Conservation (phyloP, 1,284 basidiomycete genomes). For the Sparassis latifolia region DNA sequence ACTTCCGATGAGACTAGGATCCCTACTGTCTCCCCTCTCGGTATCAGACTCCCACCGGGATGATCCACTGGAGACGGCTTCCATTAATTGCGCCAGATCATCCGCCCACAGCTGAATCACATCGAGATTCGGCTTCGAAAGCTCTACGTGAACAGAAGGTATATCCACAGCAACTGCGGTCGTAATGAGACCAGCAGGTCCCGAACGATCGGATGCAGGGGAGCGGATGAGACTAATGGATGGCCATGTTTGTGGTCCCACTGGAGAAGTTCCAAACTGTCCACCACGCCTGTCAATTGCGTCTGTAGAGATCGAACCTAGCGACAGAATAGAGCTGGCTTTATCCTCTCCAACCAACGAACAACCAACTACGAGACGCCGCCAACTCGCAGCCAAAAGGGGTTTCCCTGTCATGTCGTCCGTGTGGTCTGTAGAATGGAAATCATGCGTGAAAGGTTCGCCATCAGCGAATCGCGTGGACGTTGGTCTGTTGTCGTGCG, state of each 20-base stretch:
- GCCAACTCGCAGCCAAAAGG: conserved; percentile 34
- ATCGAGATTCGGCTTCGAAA: conserved; percentile 65
- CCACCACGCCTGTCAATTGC: background rate
- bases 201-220: background rate
- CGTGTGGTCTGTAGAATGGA: background rate
- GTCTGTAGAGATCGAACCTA: conserved; percentile 18
- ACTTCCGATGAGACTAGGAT: conserved; percentile 77
- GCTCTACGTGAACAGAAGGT: conserved; percentile 57
- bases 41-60: conserved; percentile 19
- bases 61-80: conserved; percentile 24
- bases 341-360: conserved; percentile 30
- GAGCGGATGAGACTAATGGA: conserved; percentile 8
- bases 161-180: conserved; percentile 48
- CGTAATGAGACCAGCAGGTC: conserved; percentile 20
- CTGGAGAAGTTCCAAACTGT: conserved; percentile 10
- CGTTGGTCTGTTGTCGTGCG: conserved; percentile 15
- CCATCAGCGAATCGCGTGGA: conserved; percentile 36
- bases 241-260: conserved; percentile 5
- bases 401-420: conserved; percentile 9
- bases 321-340: conserved; percentile 25
- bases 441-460: conserved; percentile 12
- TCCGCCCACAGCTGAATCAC: conserved; percentile 83
- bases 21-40: conserved; percentile 37
- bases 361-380: conserved; percentile 42
- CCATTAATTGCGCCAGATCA: conserved; percentile 68